Base-by-base conservation (phyloP, 768 basidiomycete genomes). In the Termitomyces sp. region DNA sequence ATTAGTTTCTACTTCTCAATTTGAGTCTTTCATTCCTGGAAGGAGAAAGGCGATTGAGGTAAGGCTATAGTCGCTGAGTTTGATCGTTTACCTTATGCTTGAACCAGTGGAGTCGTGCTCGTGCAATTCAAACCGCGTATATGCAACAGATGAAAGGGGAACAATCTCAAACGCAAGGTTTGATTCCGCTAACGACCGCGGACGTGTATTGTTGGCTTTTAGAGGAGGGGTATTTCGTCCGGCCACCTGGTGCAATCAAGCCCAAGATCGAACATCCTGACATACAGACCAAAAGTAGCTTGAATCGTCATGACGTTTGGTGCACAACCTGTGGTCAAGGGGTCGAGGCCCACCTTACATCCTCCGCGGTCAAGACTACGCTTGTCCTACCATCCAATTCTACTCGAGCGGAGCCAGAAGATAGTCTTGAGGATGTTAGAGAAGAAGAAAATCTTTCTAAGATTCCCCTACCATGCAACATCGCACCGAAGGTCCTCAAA, bases 11-110 rank as follows among this genome's bases (percentile, higher is more conserved):
- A 73, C 68, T 20, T 66, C 68, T 8, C 73, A 80, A 55, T 77
- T 81, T 40, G 72, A 72, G 32, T 66, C 61, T 38, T 68, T 83
- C 6, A 66, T 78, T 20, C 55, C 73, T 35, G 84, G 84, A 22
- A 74, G 83, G 58, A 73, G 78, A 57, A 83, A 84, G 68, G 82
- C 82, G 4, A 81, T 84, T 15, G 81, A 83, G 71, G 83, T 82
- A 64, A 59, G 71, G 58, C 40, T 44, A 20, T 22, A 38, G 18
- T 40, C n/a, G 16, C 18, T n/a, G 28, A 36, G 18, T 15, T 15
- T 46, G 11, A 38, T 18, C 44, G n/a, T 35, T 24, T n/a, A 20
- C 46, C 57, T 50, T 32, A 28, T 20, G 15, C 33, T 39, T 55
- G 20, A 22, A 32, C 4, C 40, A 85, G 84, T 83, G 81, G 81